phyloP scores from a whole-genome alignment of 2,329 filamentous ascomycete species.

The Scopulariopsis brevicaulis region DNA sequence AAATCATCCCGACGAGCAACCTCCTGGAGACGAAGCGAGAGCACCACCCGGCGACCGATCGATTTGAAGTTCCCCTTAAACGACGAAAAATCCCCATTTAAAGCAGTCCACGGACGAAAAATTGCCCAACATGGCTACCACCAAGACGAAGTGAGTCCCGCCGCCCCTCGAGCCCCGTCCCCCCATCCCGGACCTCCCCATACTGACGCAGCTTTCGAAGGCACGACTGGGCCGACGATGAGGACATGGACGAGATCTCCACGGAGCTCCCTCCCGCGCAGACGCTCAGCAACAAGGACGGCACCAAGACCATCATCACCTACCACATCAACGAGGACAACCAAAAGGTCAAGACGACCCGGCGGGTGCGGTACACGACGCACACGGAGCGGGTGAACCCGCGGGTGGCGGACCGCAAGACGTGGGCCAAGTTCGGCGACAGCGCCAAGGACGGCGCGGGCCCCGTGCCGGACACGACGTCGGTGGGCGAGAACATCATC shows the following conservation, averaged over 20 bases:
- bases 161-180: not conserved
- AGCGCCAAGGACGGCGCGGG: slow-evolving; percentile 77
- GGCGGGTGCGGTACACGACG: slow-evolving; percentile 84
- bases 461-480: slow-evolving; percentile 81
- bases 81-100: not conserved
- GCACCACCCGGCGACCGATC: not conserved
- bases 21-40: not conserved
- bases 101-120: not conserved
- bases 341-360: slow-evolving; percentile 95
- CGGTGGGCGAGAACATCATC: slow-evolving; percentile 93
- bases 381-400: slow-evolving; percentile 94
- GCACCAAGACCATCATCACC: slow-evolving; percentile 89
- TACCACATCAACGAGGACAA: slow-evolving; percentile 85
- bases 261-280: slow-evolving; percentile 69
- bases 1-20: not conserved
- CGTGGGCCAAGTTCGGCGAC: slow-evolving; percentile 85
- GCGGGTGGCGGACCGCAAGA: slow-evolving; percentile 86
- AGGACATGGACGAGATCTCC: slow-evolving; percentile 67
- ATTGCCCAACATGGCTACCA: slow-evolving; percentile 1
- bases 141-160: slow-evolving; percentile 2
- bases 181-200: not conserved
- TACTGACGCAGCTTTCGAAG: slow-evolving; percentile 14
- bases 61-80: not conserved
- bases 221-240: slow-evolving; percentile 91
- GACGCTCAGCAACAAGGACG: slow-evolving; percentile 94